phyloP scores from a whole-genome alignment of 192 early-diverging fungal species.

The Umbelopsis isabellina region DNA sequence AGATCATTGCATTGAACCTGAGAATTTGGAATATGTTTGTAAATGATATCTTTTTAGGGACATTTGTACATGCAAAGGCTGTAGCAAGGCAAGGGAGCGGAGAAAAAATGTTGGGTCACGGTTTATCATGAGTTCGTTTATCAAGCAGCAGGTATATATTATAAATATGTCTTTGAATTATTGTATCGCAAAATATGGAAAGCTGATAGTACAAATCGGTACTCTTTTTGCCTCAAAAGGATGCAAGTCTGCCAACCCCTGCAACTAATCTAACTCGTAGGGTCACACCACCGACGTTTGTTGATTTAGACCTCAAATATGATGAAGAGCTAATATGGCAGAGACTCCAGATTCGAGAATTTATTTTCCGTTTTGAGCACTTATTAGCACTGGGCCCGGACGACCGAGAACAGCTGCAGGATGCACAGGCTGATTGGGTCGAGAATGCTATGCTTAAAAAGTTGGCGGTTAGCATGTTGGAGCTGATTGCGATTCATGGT shows the following conservation, averaged over 20 bases:
- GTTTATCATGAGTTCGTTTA: slow-evolving; percentile 3
- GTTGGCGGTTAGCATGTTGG: not conserved
- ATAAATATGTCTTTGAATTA: too few species aligned
- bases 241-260: too few species aligned
- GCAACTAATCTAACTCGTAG: not conserved
- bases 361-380: slow-evolving; percentile 6
- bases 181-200: too few species aligned
- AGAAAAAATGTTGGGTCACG: slow-evolving; percentile 7
- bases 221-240: too few species aligned
- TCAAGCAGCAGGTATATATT: slow-evolving; percentile 4
- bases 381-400: not conserved
- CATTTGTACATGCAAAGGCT: slow-evolving; percentile 10
- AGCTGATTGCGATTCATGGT: not conserved
- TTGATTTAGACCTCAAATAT: not conserved
- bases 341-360: slow-evolving; percentile 11
- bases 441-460: slow-evolving; percentile 6
- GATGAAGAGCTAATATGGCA: slow-evolving; percentile 4
- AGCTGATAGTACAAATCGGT: too few species aligned
- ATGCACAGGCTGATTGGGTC: slow-evolving; percentile 7
- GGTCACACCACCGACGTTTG: not conserved
- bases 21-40: not conserved
- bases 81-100: slow-evolving; percentile 1
- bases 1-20: not conserved
- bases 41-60: not conserved
- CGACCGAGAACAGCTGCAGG: slow-evolving; percentile 7